Evolutionary conservation across 257 asterid genomes (phyloP), one percentile per base, ranked within the genome.

Genomic region (Gentiana dahurica): DNA sequence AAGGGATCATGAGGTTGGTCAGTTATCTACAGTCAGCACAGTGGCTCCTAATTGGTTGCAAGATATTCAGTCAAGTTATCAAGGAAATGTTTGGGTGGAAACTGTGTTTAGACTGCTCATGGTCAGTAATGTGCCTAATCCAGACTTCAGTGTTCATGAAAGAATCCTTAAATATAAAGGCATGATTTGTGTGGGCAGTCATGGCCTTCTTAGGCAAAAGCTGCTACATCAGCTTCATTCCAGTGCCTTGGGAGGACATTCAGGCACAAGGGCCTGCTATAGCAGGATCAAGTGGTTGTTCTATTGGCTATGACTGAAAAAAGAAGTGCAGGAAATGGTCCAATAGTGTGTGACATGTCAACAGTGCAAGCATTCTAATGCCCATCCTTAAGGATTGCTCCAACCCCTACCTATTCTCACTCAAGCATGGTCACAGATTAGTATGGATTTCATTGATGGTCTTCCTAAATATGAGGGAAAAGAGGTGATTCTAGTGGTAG

Each of bases 391-490:
- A 0, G 56, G 60, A 0, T 8, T 59, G 1, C 9, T 66, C 6
- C 44, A 60, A 1, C 61, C 57, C 1, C 3, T 59, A 1, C 13
- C 24, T 0, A 2, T 59, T 0, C 61, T 37, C 0, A 4, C 1
- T 0, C 12, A 13, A 1, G 48, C 64, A 4, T 58, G 60, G 55
- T 2, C 10, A 0, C 34, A 51, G 0, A n/a, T 65, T 0, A 33
- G 43, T 2, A 53, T 66, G 53, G 66, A 59, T 10, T 60, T 67
- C 39, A 54, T 67, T 2, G 61, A 67, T 8, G 62, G 62, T 0
- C 1, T 66, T 1, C 57, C 66, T 0, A 15, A 6, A 0, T 53
- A 57, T 2, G 2, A 34, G 0, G 24, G 45, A 0, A 3, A 53
- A 0, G 12, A 11, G 5, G 15, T 5, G 5, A 66, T 66, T 1